These are phyloP conservation scores for Hemisphaericaspora nanyangensis DNA, from an alignment of 805 yeast genomes.

Conservation along the genomic window DNA sequence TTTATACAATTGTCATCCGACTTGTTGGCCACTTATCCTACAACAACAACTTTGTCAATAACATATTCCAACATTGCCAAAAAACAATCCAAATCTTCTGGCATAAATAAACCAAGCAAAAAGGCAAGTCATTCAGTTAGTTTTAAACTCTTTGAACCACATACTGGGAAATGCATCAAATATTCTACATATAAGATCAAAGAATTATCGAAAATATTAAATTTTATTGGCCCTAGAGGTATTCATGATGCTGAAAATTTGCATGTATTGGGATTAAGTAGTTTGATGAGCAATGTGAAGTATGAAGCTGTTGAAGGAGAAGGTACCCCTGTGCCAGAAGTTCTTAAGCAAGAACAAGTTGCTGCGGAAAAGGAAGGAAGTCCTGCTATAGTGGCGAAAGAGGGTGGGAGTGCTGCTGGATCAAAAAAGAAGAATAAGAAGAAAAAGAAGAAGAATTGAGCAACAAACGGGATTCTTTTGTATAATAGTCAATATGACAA, in stretches of 20 bases:
- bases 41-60: slow-evolving; percentile 30
- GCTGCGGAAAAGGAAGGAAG: slow-evolving; percentile 4
- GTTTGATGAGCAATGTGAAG: slow-evolving; percentile 37
- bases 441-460: slow-evolving; percentile 24
- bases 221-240: slow-evolving; percentile 70
- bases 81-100: slow-evolving; percentile 14
- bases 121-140: slow-evolving; percentile 29
- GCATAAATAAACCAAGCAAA: slow-evolving; percentile 7
- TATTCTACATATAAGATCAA: slow-evolving; percentile 59
- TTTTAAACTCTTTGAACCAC: slow-evolving; percentile 65
- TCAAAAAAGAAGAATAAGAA: slow-evolving; percentile 27
- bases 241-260: slow-evolving; percentile 32
- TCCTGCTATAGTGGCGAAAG: slow-evolving; percentile 11
- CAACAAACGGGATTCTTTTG: too few species aligned
- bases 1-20: slow-evolving; percentile 29
- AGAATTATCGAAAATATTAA: slow-evolving; percentile 68
- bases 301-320: slow-evolving; percentile 18
- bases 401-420: slow-evolving; percentile 8
- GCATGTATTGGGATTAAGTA: slow-evolving; percentile 32
- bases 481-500: not conserved
- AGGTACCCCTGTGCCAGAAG: slow-evolving; percentile 8
- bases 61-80: slow-evolving; percentile 31
- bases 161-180: slow-evolving; percentile 56
- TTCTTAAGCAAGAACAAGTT: slow-evolving; percentile 2
- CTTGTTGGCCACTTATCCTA: slow-evolving; percentile 35